Evolutionary conservation across 768 basidiomycete genomes (phyloP).

Genomic region (Tricholoma hemisulphureum): DNA sequence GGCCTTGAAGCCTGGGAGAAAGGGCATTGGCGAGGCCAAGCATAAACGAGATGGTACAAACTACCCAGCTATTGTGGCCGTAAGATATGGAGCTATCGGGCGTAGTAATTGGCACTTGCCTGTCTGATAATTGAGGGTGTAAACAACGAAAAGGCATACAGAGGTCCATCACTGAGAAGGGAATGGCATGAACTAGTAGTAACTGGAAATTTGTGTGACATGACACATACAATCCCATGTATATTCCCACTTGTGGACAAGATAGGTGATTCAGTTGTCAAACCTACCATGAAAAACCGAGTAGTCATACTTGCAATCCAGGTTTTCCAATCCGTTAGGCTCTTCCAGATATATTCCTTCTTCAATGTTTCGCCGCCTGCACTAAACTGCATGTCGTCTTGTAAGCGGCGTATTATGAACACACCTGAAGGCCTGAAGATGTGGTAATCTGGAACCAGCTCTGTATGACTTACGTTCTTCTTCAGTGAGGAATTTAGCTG

Average conservation of each 20-base stretch:
- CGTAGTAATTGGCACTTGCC: conserved; percentile 32
- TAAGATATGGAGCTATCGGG: neutral
- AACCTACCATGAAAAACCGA: neutral
- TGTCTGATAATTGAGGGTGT: conserved; percentile 55
- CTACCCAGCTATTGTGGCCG: conserved; percentile 33
- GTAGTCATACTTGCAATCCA: conserved; percentile 56
- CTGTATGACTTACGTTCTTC: conserved; percentile 47
- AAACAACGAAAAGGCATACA: conserved; percentile 55
- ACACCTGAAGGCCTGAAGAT: conserved; percentile 38
- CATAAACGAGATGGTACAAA: neutral
- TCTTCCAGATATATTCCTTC: conserved; percentile 55
- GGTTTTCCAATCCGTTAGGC: conserved; percentile 70
- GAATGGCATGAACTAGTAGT: neutral
- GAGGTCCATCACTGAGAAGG: conserved; percentile 47
- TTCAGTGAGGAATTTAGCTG: conserved; percentile 65
- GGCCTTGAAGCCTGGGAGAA: conserved; percentile 52
- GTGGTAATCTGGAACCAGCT: neutral
- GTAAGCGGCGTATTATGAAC: conserved; percentile 63
- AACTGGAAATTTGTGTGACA: conserved; percentile 1
- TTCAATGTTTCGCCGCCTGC: conserved; percentile 60
- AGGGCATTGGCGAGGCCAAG: neutral
- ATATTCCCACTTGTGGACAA: conserved; percentile 56
- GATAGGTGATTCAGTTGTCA: neutral
- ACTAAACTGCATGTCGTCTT: conserved; percentile 63
- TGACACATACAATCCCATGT: conserved; percentile 61